Conservation (phyloP, 2,329 filamentous ascomycete species). For the Pezicula radicicola region DNA sequence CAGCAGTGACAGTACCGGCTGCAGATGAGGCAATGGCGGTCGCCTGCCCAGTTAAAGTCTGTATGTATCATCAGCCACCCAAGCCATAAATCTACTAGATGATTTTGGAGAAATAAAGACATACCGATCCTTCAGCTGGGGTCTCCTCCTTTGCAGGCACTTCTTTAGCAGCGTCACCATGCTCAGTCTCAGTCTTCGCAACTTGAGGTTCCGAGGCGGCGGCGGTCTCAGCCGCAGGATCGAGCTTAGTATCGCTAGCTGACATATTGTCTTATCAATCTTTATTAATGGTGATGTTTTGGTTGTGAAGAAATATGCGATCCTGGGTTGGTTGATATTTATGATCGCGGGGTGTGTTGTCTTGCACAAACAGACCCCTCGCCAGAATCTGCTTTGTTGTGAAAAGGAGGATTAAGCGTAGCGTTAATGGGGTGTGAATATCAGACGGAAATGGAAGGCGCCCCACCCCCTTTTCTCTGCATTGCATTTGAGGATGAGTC, state of each 20-base stretch:
- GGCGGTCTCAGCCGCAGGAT: conserved; percentile 35
- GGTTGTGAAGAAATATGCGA: background rate
- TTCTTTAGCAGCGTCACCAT: conserved; percentile 26
- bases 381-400: background rate
- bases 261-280: background rate
- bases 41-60: conserved; percentile 29
- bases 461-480: no score
- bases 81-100: conserved; percentile 4
- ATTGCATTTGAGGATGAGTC: no score
- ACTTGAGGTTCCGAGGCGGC: conserved; percentile 33
- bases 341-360: conserved; percentile 2
- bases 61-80: background rate
- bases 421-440: background rate
- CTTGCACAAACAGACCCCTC: background rate
- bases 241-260: conserved; percentile 27
- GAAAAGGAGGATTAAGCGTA: no score
- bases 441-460: no score
- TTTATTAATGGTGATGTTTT: no score
- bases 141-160: conserved; percentile 19
- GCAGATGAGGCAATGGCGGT: conserved; percentile 34
- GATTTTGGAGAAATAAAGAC: conserved; percentile 11
- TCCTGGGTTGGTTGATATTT: background rate
- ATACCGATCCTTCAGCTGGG: conserved; percentile 15
- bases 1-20: conserved; percentile 35
- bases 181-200: conserved; percentile 38